These are phyloP conservation scores for Termitomyces sp. DNA, from an alignment of 768 basidiomycete genomes.

Conservation along the genomic window DNA sequence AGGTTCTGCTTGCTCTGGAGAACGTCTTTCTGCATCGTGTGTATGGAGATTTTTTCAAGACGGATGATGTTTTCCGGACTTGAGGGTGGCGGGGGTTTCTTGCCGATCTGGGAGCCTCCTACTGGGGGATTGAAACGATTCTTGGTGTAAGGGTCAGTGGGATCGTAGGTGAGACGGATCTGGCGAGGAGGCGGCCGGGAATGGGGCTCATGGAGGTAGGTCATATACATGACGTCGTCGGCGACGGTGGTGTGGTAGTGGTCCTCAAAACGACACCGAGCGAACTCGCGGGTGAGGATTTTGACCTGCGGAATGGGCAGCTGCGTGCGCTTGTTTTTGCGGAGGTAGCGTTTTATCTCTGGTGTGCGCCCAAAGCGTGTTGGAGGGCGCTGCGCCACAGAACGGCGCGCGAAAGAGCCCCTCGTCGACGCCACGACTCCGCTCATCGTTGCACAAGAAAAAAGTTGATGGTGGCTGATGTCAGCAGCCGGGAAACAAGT, in stretches of 20 bases:
- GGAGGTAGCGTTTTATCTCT: constrained; percentile 36
- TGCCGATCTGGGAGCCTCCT: constrained; percentile 63
- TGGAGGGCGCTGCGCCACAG: background rate
- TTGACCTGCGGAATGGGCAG: constrained; percentile 72
- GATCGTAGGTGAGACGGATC: constrained; percentile 69
- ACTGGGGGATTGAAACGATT: constrained; percentile 72
- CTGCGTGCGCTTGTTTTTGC: constrained; percentile 41
- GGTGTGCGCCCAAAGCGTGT: constrained; percentile 51
- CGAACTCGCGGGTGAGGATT: constrained; percentile 63
- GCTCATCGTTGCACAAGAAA: background rate
- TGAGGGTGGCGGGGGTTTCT: constrained; percentile 63
- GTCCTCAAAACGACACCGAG: constrained; percentile 67
- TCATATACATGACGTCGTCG: constrained; percentile 93
- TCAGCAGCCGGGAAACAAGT: background rate
- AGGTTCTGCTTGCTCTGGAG: constrained; percentile 65
- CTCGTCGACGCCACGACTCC: background rate
- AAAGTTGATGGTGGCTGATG: background rate
- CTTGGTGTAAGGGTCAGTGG: constrained; percentile 76
- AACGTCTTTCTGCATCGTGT: constrained; percentile 82
- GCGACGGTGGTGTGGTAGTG: constrained; percentile 83
- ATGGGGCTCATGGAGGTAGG: constrained; percentile 72
- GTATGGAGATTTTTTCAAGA: constrained; percentile 81
- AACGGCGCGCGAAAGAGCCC: background rate
- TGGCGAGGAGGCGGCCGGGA: constrained; percentile 47
- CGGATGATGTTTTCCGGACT: constrained; percentile 63